Conservation (phyloP, 1,139 yeast species). For the Blastobotrys buckinghamii region DNA sequence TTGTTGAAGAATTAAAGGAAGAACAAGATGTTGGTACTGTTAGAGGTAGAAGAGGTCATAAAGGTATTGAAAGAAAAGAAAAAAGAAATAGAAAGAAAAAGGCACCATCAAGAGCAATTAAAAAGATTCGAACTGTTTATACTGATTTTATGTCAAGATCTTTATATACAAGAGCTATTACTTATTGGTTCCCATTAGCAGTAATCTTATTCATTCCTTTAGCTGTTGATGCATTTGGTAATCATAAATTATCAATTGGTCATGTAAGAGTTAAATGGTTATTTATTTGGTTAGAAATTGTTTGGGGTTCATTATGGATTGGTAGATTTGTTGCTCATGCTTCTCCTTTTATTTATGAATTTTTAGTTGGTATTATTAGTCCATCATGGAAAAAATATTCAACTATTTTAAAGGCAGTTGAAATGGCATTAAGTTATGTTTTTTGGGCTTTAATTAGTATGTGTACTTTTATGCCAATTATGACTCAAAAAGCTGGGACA, state of each 20-base stretch:
- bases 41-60: conserved; percentile 12
- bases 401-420: conserved; percentile 34
- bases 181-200: conserved; percentile 38
- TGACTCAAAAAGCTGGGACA: conserved; percentile 32
- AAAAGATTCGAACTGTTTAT: conserved; percentile 25
- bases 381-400: conserved; percentile 34
- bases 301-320: conserved; percentile 38
- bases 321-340: conserved; percentile 33
- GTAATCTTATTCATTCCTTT: conserved; percentile 35
- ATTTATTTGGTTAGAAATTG: conserved; percentile 40
- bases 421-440: conserved; percentile 32
- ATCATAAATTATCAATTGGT: conserved; percentile 30
- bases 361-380: conserved; percentile 32
- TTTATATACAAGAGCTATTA: conserved; percentile 31
- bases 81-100: conserved; percentile 16
- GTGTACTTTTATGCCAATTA: conserved; percentile 36
- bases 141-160: conserved; percentile 27
- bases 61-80: conserved; percentile 18
- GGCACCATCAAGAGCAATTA: conserved; percentile 16
- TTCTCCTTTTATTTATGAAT: conserved; percentile 28
- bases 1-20: conserved; percentile 22
- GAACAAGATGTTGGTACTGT: conserved; percentile 13
- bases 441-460: conserved; percentile 33
- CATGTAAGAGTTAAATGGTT: conserved; percentile 36
- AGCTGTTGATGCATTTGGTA: conserved; percentile 37